Percentiles rank a stretch among this genome's conserved stretches.
These are phyloP conservation scores for Penicillium goetzii DNA, from an alignment of 495 filamentous ascomycete genomes.

Conservation along the genomic window DNA sequence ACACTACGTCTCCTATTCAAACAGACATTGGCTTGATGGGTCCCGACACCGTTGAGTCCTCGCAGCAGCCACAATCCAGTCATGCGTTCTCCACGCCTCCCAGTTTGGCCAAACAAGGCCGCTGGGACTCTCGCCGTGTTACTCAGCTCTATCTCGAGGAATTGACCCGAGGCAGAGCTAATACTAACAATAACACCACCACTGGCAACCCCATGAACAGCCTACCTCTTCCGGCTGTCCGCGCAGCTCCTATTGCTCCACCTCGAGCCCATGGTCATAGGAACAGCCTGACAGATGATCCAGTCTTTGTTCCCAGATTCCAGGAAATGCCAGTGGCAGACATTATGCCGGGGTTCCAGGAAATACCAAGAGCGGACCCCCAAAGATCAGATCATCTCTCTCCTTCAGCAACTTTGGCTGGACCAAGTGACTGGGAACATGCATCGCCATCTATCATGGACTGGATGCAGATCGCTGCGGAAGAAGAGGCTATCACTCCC, in stretches of 20 bases:
- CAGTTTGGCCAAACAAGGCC: constrained; percentile 53
- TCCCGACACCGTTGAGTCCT: constrained; percentile 22
- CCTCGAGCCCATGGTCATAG: constrained; percentile 23
- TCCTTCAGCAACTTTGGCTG: constrained; percentile 49
- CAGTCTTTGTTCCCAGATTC: constrained; percentile 38
- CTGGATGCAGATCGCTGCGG: constrained; percentile 55
- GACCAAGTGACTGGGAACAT: constrained; percentile 57
- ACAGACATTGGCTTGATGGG: constrained; percentile 24
- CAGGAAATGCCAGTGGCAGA: constrained; percentile 30
- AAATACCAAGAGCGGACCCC: constrained; percentile 12
- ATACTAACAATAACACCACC: neutral
- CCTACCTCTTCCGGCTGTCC: constrained; percentile 4
- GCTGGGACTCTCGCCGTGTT: constrained; percentile 57
- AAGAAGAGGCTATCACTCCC: constrained; percentile 38
- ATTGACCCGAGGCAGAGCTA: constrained; percentile 45
- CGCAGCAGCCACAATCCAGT: constrained; percentile 4
- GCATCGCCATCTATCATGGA: constrained; percentile 60
- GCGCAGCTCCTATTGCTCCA: constrained; percentile 27
- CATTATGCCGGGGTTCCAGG: constrained; percentile 35
- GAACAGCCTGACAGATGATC: constrained; percentile 43
- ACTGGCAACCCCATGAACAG: neutral
- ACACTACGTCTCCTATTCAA: constrained; percentile 24
- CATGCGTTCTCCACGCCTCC: constrained; percentile 37
- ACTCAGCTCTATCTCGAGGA: constrained; percentile 59
- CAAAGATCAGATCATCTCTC: constrained; percentile 24